These are phyloP conservation scores for Apostasia shenzhenica DNA, from an alignment of 106 monocot genomes.

Conservation along the genomic window DNA sequence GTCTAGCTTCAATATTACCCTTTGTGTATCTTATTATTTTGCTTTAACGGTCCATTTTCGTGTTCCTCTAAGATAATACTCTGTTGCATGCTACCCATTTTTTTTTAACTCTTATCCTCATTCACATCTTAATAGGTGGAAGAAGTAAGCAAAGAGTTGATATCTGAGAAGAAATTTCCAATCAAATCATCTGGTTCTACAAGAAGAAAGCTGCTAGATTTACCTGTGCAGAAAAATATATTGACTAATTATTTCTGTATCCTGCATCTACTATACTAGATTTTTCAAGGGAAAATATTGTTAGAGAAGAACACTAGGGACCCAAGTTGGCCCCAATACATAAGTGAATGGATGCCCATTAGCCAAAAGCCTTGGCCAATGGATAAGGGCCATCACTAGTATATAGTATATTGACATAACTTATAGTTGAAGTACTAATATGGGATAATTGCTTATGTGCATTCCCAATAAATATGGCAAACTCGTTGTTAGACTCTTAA, in stretches of 20 bases:
- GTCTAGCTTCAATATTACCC: not conserved
- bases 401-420: no score
- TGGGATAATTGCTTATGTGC: no score
- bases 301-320: not conserved
- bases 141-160: slow-evolving; percentile 2
- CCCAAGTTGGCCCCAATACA: not conserved
- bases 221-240: slow-evolving; percentile 87
- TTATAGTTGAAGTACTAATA: not conserved
- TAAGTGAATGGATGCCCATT: no score
- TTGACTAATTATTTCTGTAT: slow-evolving; percentile 99
- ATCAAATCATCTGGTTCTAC: slow-evolving; percentile 24
- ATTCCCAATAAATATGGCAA: not conserved
- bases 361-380: no score
- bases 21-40: not conserved
- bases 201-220: slow-evolving; percentile 59
- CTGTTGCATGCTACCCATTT: not conserved
- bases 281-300: not conserved
- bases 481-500: not conserved
- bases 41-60: not conserved
- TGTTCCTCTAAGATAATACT: not conserved
- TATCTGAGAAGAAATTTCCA: slow-evolving; percentile 22
- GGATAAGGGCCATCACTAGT: no score
- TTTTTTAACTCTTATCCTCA: not conserved
- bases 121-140: slow-evolving; percentile 30
- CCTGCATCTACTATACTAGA: slow-evolving; percentile 19